A percentile compares a stretch with the other conserved stretches of the same genome.
Evolutionary conservation across 148 eudicot species (phyloP).

Genomic region (Chenopodium suecicum): DNA sequence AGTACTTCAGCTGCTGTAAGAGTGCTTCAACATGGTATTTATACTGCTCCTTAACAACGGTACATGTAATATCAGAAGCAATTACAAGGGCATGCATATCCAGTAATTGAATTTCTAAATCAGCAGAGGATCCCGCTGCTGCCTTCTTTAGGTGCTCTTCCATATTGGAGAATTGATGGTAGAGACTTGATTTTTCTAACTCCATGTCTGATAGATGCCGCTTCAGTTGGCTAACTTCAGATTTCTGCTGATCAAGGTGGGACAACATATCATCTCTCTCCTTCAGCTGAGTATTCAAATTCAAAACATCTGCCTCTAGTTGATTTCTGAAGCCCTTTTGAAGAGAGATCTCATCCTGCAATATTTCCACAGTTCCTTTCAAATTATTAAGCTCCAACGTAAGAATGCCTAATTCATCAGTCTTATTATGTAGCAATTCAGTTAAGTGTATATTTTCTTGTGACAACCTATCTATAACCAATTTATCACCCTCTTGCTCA

Average conservation of each 20-base stretch:
- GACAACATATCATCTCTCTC: constrained; percentile 28
- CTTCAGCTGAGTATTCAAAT: constrained; percentile 40
- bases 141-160: constrained; percentile 37
- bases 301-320: constrained; percentile 41
- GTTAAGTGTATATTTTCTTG: constrained; percentile 51
- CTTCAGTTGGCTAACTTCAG: constrained; percentile 33
- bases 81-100: constrained; percentile 46
- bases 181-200: constrained; percentile 31
- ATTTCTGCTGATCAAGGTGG: constrained; percentile 22
- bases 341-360: constrained; percentile 53
- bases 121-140: constrained; percentile 19
- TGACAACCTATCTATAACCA: constrained; percentile 43
- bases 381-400: constrained; percentile 49
- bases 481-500: constrained; percentile 50
- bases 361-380: constrained; percentile 44
- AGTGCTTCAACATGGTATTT: constrained; percentile 43
- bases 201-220: constrained; percentile 22
- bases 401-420: constrained; percentile 48
- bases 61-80: constrained; percentile 50
- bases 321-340: constrained; percentile 48
- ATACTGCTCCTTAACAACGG: constrained; percentile 47
- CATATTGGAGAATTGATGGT: constrained; percentile 32
- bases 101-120: constrained; percentile 30
- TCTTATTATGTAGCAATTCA: constrained; percentile 42
- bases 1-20: constrained; percentile 29